A percentile compares a stretch with the other conserved stretches of the same genome.
Conservation (phyloP, 2,329 filamentous ascomycete species). For the Moelleriella libera region DNA sequence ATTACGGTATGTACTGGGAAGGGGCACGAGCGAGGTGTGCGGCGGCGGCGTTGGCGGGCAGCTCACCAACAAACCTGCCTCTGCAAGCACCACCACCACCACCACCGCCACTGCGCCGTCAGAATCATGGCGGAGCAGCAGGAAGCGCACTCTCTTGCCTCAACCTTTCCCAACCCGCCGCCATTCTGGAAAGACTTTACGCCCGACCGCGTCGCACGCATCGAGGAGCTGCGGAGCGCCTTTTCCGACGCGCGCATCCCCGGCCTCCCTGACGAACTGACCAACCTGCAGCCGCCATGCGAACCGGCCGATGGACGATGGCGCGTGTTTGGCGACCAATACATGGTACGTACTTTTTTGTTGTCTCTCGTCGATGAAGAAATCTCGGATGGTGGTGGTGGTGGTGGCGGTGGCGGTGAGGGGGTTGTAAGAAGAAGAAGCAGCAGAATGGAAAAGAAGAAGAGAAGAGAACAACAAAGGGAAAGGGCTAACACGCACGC, state of each 20-base stretch:
- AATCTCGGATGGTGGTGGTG: too few species aligned
- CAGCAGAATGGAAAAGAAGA: too few species aligned
- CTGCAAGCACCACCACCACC: background rate
- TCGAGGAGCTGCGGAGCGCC: constrained; percentile 27
- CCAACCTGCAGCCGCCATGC: constrained; percentile 66
- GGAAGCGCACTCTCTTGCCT: constrained; percentile 33
- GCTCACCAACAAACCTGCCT: background rate
- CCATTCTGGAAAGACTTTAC: constrained; percentile 87
- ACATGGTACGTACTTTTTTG: constrained; percentile 27
- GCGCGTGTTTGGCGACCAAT: constrained; percentile 57
- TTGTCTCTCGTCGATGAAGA: too few species aligned
- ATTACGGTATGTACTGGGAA: too few species aligned
- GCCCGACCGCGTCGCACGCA: constrained; percentile 50
- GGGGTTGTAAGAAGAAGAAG: too few species aligned
- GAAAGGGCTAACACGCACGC: background rate
- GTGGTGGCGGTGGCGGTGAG: too few species aligned
- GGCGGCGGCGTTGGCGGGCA: too few species aligned
- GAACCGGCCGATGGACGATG: constrained; percentile 60
- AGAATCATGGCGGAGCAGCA: constrained; percentile 44
- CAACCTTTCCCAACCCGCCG: constrained; percentile 74
- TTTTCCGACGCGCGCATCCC: constrained; percentile 22
- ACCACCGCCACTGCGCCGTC: background rate
- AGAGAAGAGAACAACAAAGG: too few species aligned
- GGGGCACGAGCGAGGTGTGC: too few species aligned
- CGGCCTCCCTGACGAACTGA: constrained; percentile 55